Evolutionary conservation across 2,329 filamentous ascomycete species (phyloP).

Genomic region (Botrytis galanthina): DNA sequence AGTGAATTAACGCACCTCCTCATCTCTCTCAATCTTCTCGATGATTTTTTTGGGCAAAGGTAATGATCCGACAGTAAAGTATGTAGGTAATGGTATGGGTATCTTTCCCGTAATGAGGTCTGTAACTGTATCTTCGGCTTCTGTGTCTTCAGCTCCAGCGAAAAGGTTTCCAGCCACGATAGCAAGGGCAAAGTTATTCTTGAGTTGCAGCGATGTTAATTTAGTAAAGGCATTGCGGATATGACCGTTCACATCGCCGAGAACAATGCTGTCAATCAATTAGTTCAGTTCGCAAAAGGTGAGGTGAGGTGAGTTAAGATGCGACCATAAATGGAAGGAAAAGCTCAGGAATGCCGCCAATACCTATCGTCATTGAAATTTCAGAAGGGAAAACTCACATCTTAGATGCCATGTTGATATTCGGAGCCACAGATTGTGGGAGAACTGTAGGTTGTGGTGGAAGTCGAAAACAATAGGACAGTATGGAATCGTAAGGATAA

Average conservation of each 20-base stretch:
- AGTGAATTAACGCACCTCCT: slow-evolving; percentile 45
- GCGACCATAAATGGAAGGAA: background rate
- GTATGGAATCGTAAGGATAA: background rate
- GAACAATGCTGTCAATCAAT: slow-evolving; percentile 48
- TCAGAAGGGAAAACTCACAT: slow-evolving; percentile 15
- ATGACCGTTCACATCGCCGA: slow-evolving; percentile 80
- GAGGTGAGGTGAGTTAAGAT: background rate
- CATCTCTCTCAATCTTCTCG: slow-evolving; percentile 70
- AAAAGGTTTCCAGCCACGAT: slow-evolving; percentile 86
- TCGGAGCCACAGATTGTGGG: background rate
- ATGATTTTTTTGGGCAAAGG: slow-evolving; percentile 70
- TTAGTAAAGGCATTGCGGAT: slow-evolving; percentile 76
- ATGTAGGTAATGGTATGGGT: slow-evolving; percentile 75
- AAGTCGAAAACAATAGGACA: background rate
- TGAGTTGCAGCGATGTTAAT: slow-evolving; percentile 73
- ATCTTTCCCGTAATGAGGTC: slow-evolving; percentile 72
- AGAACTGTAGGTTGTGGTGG: background rate
- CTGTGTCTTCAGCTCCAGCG: slow-evolving; percentile 58
- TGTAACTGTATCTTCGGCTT: slow-evolving; percentile 57
- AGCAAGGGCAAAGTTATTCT: slow-evolving; percentile 84
- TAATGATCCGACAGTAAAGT: slow-evolving; percentile 78
- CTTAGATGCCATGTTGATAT: slow-evolving; percentile 20
- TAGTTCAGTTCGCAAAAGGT: slow-evolving; percentile 16
- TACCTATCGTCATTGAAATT: background rate
- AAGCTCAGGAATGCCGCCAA: background rate